phyloP scores from a whole-genome alignment of 441 rosid species.

The Brassica hybrid region DNA sequence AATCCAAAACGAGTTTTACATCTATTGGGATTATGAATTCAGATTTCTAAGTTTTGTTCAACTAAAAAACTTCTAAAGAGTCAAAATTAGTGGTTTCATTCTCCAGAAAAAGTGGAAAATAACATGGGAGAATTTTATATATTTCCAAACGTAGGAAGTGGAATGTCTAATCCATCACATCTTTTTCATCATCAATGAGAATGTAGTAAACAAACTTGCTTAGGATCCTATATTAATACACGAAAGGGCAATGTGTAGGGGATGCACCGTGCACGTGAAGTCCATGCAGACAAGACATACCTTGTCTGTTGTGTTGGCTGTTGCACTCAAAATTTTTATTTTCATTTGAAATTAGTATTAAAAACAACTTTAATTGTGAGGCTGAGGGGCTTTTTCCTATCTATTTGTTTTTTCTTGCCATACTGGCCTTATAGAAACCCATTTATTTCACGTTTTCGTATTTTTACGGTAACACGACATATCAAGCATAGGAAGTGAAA shows the following conservation, averaged over 20 bases:
- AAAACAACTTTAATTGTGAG: background rate
- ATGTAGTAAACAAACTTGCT: background rate
- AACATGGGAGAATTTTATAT: constrained; percentile 24
- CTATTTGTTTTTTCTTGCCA: no score
- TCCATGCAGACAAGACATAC: constrained; percentile 40
- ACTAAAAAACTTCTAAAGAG: constrained; percentile 3
- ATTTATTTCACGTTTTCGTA: no score
- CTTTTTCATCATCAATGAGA: constrained; percentile 3
- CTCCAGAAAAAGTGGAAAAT: constrained; percentile 16
- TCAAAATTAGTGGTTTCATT: constrained; percentile 12
- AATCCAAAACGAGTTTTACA: no score
- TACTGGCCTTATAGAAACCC: no score
- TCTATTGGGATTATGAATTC: no score
- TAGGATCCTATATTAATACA: background rate
- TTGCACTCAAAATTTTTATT: constrained; percentile 8
- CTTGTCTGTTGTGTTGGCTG: constrained; percentile 19
- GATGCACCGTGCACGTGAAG: constrained; percentile 36
- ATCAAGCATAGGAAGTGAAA: no score
- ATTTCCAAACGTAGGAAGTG: constrained; percentile 13
- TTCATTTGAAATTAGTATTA: background rate
- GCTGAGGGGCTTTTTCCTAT: no score
- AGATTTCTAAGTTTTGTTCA: no score
- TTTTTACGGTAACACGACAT: no score
- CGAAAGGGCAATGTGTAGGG: background rate
- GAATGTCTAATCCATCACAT: constrained; percentile 39